phyloP scores from a whole-genome alignment of 176 grass and related monocot species.

The Zea luxurians region DNA sequence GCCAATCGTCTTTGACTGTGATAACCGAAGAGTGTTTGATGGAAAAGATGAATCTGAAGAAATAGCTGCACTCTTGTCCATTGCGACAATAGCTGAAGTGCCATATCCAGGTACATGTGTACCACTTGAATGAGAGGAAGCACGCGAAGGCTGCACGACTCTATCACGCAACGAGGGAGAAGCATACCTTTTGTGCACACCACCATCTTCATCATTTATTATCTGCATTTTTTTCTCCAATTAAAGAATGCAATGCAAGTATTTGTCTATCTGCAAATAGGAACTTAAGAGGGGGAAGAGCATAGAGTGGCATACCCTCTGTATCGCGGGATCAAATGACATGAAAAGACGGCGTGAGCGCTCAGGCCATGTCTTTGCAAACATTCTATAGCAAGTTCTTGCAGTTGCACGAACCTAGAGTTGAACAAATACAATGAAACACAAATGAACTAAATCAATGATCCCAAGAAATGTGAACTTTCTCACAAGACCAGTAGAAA shows the following conservation, averaged over 20 bases:
- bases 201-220: conserved; percentile 96
- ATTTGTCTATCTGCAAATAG: conserved; percentile 7
- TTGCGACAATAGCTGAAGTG: conserved; percentile 94
- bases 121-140: conserved; percentile 53
- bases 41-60: conserved; percentile 69
- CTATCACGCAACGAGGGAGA: conserved; percentile 90
- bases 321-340: conserved; percentile 89
- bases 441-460: conserved; percentile 11
- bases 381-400: conserved; percentile 88
- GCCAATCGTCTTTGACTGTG: conserved; percentile 65
- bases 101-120: conserved; percentile 73
- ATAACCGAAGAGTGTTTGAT: conserved; percentile 61
- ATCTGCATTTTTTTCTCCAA: conserved; percentile 51
- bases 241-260: conserved; percentile 25
- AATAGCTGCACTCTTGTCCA: conserved; percentile 84
- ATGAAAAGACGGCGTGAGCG: conserved; percentile 74
- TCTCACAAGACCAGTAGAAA: not conserved
- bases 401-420: conserved; percentile 85
- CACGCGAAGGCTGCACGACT: conserved; percentile 59
- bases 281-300: not conserved
- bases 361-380: conserved; percentile 93
- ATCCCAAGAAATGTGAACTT: not conserved
- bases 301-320: conserved; percentile 61
- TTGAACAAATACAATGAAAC: conserved; percentile 35
- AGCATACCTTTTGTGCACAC: conserved; percentile 90